Evolutionary conservation across 805 yeast species (phyloP).

Genomic region (Starmerella khaoyaiensis): DNA sequence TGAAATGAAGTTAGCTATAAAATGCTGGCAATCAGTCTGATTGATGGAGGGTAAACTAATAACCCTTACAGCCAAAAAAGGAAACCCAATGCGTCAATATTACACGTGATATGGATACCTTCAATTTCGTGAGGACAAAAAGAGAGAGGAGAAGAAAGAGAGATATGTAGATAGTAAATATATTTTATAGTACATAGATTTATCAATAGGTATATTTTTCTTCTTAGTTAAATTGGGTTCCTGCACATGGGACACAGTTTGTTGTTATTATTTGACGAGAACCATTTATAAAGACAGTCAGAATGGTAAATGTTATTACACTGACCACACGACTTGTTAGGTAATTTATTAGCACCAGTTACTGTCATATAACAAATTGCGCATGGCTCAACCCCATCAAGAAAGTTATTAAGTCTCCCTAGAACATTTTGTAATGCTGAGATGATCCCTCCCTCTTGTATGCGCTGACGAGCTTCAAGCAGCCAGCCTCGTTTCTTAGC

Average conservation of each 20-base stretch:
- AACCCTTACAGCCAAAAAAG: no score
- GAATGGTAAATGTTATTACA: conserved; percentile 92
- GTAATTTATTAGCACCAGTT: conserved; percentile 81
- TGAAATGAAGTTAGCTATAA: no score
- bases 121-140: no score
- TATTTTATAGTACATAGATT: no score
- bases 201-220: no score
- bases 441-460: conserved; percentile 38
- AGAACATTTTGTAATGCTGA: conserved; percentile 52
- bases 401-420: conserved; percentile 62
- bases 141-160: no score
- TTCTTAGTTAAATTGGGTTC: conserved; percentile 25
- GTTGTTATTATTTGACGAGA: conserved; percentile 70
- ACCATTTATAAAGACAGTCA: conserved; percentile 94
- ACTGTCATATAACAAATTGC: conserved; percentile 90
- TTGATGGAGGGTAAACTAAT: no score
- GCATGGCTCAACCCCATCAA: conserved; percentile 92
- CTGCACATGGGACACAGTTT: conserved; percentile 95
- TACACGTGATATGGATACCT: no score
- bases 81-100: no score
- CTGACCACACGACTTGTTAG: conserved; percentile 75
- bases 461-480: conserved; percentile 72
- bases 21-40: no score
- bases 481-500: conserved; percentile 93
- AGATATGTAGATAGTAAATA: no score